Evolutionary conservation across 495 filamentous ascomycete species (phyloP), one percentile per base, ranked within the genome.

Genomic region (Terfezia boudieri): DNA sequence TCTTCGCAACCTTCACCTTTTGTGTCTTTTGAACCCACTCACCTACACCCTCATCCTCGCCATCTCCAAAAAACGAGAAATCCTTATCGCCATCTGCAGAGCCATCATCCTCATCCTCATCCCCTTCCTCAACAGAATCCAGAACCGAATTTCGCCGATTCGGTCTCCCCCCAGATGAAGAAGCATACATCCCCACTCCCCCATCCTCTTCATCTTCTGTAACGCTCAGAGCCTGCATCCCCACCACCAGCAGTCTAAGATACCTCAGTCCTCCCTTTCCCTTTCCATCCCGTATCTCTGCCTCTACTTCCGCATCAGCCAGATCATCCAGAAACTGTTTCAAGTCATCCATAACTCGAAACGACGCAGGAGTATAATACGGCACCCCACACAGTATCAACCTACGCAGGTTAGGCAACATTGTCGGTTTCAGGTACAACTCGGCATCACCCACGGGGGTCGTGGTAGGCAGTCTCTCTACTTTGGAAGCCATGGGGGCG

Each of bases 51-150:
- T 51, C 59, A 9, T 54, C 59, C 8, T 10, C 37, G 1, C 38
- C 49, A 12, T 60, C 55, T 11, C 52, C 60, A 37, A 64, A 64
- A 49, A 64, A 64, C 17, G 56, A 64, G 16, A 64, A 64, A 51
- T 60, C 61, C 17, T 16, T 53, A 23, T 5, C 48, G 22, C 2
- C 23, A 26, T 9, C 51, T 49, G 48, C 60, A 23, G 3, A 1
- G 37, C 38, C 5, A 26, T 50, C 12, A 20, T 50, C 20, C 26
- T 14, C 20, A 54, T 52, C 12, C 37, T 58, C 54, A 10, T 36
- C n/a, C 14, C 17, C 56, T 9, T 57, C 59, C 61, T 62, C 55
- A 26, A 60, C 61, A 9, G 57, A 22, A 48, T 63, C 61, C 14
- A 59, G 10, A 14, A 60, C 60, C 32, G 46, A 14, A 46, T 20